Evolutionary conservation across 805 yeast genomes (phyloP).

Genomic region (Saccharomyces kudriavzevii): DNA sequence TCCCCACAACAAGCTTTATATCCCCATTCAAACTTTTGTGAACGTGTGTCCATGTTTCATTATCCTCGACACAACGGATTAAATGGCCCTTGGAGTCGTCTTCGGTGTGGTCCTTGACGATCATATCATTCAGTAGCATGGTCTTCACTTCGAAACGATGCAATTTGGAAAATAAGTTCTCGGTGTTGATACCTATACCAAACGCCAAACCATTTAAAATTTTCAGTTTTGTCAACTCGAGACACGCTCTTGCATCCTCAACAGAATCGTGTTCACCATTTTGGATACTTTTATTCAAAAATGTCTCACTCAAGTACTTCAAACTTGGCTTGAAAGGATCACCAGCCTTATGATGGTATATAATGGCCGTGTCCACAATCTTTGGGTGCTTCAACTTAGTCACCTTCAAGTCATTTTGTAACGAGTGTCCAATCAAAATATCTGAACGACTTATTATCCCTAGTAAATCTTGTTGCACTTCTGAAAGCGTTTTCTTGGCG

Average conservation of each 20-base stretch:
- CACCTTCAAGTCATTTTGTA: slow-evolving; percentile 73
- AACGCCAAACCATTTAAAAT: slow-evolving; percentile 55
- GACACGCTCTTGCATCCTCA: slow-evolving; percentile 76
- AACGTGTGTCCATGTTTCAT: background rate
- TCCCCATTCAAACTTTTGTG: background rate
- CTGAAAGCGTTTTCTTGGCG: slow-evolving; percentile 57
- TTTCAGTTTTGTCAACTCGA: slow-evolving; percentile 67
- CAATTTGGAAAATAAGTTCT: slow-evolving; percentile 36
- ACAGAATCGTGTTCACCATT: slow-evolving; percentile 71
- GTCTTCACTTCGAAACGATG: slow-evolving; percentile 18
- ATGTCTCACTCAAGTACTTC: slow-evolving; percentile 55
- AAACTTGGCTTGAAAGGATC: slow-evolving; percentile 75
- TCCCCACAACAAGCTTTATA: slow-evolving; percentile 21
- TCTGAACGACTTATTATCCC: slow-evolving; percentile 48
- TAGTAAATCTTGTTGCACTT: slow-evolving; percentile 55
- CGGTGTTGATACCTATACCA: slow-evolving; percentile 46
- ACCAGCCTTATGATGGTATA: slow-evolving; percentile 76
- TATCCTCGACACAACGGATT: background rate
- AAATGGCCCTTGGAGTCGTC: background rate
- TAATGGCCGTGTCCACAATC: slow-evolving; percentile 72
- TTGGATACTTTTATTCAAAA: slow-evolving; percentile 57
- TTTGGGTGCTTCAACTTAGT: slow-evolving; percentile 62
- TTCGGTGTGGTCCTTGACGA: slow-evolving; percentile 11
- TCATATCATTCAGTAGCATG: slow-evolving; percentile 31
- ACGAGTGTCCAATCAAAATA: slow-evolving; percentile 78